A percentile compares a stretch with the other conserved stretches of the same genome.
Conservation (phyloP, 192 early-diverging fungal genomes). For the Coemansia sp. region DNA sequence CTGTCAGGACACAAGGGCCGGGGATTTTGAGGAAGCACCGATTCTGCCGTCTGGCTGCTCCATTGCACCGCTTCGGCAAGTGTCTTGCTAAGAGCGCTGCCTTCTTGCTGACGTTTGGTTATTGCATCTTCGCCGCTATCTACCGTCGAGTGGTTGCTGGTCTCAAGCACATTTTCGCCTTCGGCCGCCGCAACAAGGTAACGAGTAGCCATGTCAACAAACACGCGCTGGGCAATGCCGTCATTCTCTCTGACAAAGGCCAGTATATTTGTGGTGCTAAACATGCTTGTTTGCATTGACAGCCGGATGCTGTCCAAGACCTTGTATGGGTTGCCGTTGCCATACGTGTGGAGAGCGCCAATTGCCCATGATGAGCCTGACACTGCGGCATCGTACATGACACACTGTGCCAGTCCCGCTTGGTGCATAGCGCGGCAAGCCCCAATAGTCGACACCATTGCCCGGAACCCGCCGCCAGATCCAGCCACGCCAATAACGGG, state of each 20-base stretch:
- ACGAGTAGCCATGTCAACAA: slow-evolving; percentile 41
- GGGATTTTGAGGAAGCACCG: slow-evolving; percentile 10
- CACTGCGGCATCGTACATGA: slow-evolving; percentile 67
- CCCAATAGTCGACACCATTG: slow-evolving; percentile 72
- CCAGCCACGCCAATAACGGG: slow-evolving; percentile 69
- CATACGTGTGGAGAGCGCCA: slow-evolving; percentile 39
- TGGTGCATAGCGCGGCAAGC: slow-evolving; percentile 65
- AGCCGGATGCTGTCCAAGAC: slow-evolving; percentile 52
- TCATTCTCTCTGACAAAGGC: slow-evolving; percentile 31
- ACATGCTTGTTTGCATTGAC: slow-evolving; percentile 60
- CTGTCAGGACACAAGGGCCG: not conserved
- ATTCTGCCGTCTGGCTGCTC: not conserved
- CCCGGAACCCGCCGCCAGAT: slow-evolving; percentile 78
- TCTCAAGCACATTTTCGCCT: not conserved
- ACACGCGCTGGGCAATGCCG: slow-evolving; percentile 37
- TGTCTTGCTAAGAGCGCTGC: not conserved
- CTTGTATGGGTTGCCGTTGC: slow-evolving; percentile 25
- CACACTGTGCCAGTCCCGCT: slow-evolving; percentile 62
- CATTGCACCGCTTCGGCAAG: slow-evolving; percentile 1
- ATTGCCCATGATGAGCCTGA: slow-evolving; percentile 43
- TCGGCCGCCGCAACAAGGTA: slow-evolving; percentile 18
- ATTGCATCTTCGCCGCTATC: not conserved
- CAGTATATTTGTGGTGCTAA: slow-evolving; percentile 36
- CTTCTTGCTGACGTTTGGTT: not conserved
- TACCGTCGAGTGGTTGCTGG: not conserved